These are phyloP conservation scores for Annulohypoxylon truncatum DNA, from an alignment of 2,329 filamentous ascomycete genomes.

Conservation along the genomic window DNA sequence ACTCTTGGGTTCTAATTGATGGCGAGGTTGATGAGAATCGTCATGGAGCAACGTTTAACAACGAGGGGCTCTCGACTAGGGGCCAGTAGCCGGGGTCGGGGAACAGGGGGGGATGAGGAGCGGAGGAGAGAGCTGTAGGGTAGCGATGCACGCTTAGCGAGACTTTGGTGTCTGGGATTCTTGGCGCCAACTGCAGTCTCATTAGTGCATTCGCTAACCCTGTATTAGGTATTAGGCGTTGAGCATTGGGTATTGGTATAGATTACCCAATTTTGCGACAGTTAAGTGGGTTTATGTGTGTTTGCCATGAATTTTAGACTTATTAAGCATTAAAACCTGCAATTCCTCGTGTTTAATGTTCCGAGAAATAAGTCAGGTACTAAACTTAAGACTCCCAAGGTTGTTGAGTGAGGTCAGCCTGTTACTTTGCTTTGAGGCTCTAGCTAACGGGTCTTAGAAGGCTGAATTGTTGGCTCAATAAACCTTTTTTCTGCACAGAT, in stretches of 20 bases:
- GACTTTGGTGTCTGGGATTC: constrained; percentile 16
- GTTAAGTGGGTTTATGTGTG: neutral
- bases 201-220: constrained; percentile 14
- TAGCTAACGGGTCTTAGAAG: neutral
- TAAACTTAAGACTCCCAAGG: constrained; percentile 22
- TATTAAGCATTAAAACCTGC: neutral
- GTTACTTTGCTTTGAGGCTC: constrained; percentile 4
- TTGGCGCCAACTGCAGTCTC: constrained; percentile 26
- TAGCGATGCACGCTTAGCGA: constrained; percentile 33
- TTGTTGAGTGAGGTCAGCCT: constrained; percentile 20
- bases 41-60: constrained; percentile 41
- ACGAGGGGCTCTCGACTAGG: constrained; percentile 38
- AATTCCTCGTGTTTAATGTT: neutral
- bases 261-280: neutral
- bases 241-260: constrained; percentile 2
- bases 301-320: constrained; percentile 8
- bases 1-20: constrained; percentile 29
- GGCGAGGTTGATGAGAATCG: constrained; percentile 41
- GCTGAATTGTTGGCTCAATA: constrained; percentile 5
- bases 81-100: constrained; percentile 25
- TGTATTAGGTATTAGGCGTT: neutral
- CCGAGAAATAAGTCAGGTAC: constrained; percentile 15
- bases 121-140: constrained; percentile 25
- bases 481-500: neutral
- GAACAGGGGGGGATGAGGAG: constrained; percentile 25